Evolutionary conservation across 2,329 filamentous ascomycete genomes (phyloP).

Genomic region (Arthrinium phaeospermum): DNA sequence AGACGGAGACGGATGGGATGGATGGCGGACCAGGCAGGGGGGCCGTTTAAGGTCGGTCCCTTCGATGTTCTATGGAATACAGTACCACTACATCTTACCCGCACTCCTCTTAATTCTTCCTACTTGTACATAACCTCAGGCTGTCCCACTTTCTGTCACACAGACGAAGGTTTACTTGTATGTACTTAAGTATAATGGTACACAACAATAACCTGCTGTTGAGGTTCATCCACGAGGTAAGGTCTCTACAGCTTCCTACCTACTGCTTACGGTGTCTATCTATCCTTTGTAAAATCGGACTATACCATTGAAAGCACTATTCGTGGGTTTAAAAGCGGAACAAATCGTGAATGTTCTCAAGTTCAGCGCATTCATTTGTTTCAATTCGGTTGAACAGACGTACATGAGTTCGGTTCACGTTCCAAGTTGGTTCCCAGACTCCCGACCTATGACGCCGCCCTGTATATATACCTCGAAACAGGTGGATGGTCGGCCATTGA

Average conservation of each 20-base stretch:
- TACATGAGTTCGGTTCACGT: neutral
- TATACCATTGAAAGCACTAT: too few relatives aligned
- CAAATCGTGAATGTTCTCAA: too few relatives aligned
- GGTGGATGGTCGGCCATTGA: neutral
- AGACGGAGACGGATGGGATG: slow-evolving; percentile 1
- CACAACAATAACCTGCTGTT: neutral
- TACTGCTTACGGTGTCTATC: too few relatives aligned
- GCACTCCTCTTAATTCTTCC: neutral
- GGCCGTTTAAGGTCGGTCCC: slow-evolving; percentile 3
- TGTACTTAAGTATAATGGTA: too few relatives aligned
- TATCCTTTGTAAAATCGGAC: too few relatives aligned
- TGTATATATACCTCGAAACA: neutral
- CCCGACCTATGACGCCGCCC: neutral
- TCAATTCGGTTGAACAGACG: neutral
- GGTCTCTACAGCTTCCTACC: neutral
- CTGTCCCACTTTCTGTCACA: slow-evolving; percentile 3
- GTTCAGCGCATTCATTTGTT: too few relatives aligned
- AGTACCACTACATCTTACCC: neutral
- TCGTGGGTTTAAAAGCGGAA: too few relatives aligned
- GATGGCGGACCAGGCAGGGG: neutral
- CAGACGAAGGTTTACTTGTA: neutral
- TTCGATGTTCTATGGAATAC: neutral
- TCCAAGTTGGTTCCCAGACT: neutral
- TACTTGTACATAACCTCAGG: too few relatives aligned
- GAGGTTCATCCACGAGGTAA: neutral